Evolutionary conservation across 106 monocot genomes (phyloP).

Genomic region (Cymbidium sinense): DNA sequence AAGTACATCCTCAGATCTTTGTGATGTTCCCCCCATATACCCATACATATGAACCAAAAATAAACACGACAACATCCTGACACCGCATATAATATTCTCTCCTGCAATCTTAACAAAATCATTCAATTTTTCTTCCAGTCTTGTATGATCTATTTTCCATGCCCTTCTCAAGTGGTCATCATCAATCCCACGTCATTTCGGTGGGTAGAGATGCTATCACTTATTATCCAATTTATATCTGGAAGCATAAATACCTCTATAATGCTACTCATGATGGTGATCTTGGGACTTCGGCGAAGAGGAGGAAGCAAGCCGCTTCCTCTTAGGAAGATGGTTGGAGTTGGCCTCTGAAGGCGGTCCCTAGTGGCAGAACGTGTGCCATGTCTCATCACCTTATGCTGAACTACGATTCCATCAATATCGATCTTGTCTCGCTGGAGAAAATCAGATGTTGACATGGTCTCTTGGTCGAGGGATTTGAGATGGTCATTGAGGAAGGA

Average conservation of each 20-base stretch:
- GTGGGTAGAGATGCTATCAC: neutral
- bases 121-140: neutral
- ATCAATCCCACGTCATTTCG: neutral
- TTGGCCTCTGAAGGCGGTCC: neutral
- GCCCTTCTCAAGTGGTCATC: neutral
- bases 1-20: too few relatives aligned
- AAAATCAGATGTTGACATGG: slow-evolving; percentile 5
- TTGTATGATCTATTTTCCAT: neutral
- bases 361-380: slow-evolving; percentile 3
- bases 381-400: slow-evolving; percentile 5
- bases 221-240: neutral
- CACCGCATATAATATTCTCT: too few relatives aligned
- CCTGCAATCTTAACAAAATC: neutral
- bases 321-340: slow-evolving; percentile 6
- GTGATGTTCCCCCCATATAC: too few relatives aligned
- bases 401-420: neutral
- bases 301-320: slow-evolving; percentile 8
- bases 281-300: neutral
- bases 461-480: slow-evolving; percentile 69
- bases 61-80: too few relatives aligned
- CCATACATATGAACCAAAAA: too few relatives aligned
- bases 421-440: neutral
- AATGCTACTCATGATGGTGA: neutral
- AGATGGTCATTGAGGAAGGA: slow-evolving; percentile 88
- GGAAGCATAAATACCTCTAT: neutral